Evolutionary conservation across 192 early-diverging fungal species (phyloP), one percentile per base, ranked within the genome.

Genomic region (Coemansia sp.): DNA sequence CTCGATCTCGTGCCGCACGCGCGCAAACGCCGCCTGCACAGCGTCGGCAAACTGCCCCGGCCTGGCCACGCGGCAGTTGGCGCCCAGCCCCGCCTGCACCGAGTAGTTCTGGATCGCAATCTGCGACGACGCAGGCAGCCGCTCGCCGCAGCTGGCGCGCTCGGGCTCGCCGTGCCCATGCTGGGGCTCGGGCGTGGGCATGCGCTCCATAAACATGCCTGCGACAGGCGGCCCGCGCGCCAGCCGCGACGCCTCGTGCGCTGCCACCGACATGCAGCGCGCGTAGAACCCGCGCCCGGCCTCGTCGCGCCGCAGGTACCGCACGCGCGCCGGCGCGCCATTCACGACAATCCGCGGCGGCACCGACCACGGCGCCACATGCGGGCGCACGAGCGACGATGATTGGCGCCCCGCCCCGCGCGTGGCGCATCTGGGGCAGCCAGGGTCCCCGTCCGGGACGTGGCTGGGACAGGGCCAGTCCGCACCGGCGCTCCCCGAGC

Each of bases 271-370:
- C 55, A 42, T 54, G 24, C 76, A 79, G n/a, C 70, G 65, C 5
- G 62, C 56, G 25, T 73, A 79, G 31, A 79, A 67, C 8, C 58
- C 60, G 19, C 51, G 55, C 11, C 23, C 62, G 24, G 27, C 10
- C 44, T 64, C 62, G 57, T 61, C 67, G 21, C 76, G 62, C 7
- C 76, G 58, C 21, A 69, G 47, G 24, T 69, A 79, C 32, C 76
- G 58, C 35, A 79, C 70, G 16, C 76, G 69, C 16, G 63, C 66
- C 0, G 38, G 25, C 4, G 43, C 70, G 5, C 54, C 51, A 18
- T 79, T 79, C 21, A 79, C 62, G 4, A 47, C n/a, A 11, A 73
- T 32, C 3, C 76, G 65, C 19, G 76, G 76, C 19, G 76, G 76
- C 33, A 79, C 66, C 16, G 76, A 73, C 66, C 62, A 73, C 58